Evolutionary conservation across 768 basidiomycete species (phyloP), one percentile per base, ranked within the genome.

Genomic region (Russula griseocarnosa): DNA sequence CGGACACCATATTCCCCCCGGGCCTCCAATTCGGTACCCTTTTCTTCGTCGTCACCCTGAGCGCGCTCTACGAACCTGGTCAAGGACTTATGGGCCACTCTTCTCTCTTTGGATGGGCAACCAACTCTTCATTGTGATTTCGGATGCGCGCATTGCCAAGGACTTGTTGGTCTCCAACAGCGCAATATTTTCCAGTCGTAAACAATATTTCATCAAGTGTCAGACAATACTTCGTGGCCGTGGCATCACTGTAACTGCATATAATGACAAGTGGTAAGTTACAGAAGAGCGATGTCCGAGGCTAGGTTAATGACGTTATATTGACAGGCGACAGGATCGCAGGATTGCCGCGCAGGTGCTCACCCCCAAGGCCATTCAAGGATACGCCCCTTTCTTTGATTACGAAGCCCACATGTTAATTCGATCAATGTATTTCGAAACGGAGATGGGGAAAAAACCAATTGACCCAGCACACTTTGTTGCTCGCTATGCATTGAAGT

Each of bases 91-190:
- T 60, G 81, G 81, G 0, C 70, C 78, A 0, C 60, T 82, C 13
- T 81, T 76, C 65, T 46, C 44, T 8, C 2, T 46, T 3, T 81
- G 75, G 74, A 73, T 82, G 24, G 81, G 81, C 20, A 76, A 79
- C 63, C 80, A 80, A 63, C 76, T 80, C 22, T 79, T 81, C 66
- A 74, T 82, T 55, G 71, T 80, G 46, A 62, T 82, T 38, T 80
- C 79, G 5, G 79, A 80, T 65, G 75, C 79, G 6, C 71, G 73
- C 26, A 74, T 81, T 13, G 79, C 75, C 0, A 76, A 77, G 55
- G 80, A 81, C 60, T 72, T 82, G 32, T 70, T 81, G 68, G 76
- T 81, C 26, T 76, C 75, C 16, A 51, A 51, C 9, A 7, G 50
- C 18, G 50, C 50, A 7, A 51, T 51, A 14, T 51, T 81, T 66